Evolutionary conservation across 169 alveolate species (phyloP).

Genomic region (Plasmodium vinckei): DNA sequence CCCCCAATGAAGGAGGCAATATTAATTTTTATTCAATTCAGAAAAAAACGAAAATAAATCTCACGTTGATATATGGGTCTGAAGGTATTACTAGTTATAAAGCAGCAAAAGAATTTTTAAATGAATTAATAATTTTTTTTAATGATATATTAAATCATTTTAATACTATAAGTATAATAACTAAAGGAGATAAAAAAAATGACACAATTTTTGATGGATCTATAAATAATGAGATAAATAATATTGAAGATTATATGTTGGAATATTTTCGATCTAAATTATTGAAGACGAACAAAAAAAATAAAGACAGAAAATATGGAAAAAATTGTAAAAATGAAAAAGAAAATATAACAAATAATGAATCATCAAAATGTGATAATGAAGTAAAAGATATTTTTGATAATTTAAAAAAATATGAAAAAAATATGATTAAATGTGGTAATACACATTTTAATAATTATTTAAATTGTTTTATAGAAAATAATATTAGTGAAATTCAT

Average conservation of each 20-base stretch:
- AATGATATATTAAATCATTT: conserved; percentile 13
- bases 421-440: background rate
- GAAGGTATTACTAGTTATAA: conserved; percentile 23
- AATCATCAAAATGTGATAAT: background rate
- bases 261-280: conserved; percentile 11
- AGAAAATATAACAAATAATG: background rate
- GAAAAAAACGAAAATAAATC: conserved; percentile 34
- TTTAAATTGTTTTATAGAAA: conserved; percentile 10
- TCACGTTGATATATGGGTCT: conserved; percentile 49
- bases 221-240: conserved; percentile 1
- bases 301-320: background rate
- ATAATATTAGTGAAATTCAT: conserved; percentile 2
- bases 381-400: background rate
- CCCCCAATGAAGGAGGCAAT: too few species aligned
- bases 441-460: conserved; percentile 27
- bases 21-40: background rate
- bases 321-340: background rate
- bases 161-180: conserved; percentile 20
- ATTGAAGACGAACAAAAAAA: background rate
- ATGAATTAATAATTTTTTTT: conserved; percentile 53
- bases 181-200: conserved; percentile 5
- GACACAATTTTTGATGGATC: background rate
- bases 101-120: conserved; percentile 35
- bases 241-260: background rate
- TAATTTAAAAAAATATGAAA: conserved; percentile 7